Evolutionary conservation across 1,284 basidiomycete species (phyloP).

Genomic region (Macrocystidia cucumis): DNA sequence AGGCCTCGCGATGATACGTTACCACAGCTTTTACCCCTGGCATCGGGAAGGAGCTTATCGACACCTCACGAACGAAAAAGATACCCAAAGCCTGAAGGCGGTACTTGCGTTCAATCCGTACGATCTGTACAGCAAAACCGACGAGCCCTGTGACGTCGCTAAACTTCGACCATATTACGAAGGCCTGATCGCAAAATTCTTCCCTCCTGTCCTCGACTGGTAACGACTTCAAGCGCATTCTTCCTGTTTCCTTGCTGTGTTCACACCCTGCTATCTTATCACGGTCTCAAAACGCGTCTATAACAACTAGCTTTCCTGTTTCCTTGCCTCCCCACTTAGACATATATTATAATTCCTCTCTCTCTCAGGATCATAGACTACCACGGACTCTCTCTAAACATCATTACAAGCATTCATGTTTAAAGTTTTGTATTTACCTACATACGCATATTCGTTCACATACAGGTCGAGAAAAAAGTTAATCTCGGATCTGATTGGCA

Average conservation of each 20-base stretch:
- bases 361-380: too few species aligned
- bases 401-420: too few species aligned
- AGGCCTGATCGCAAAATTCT: slow-evolving; percentile 76
- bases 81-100: slow-evolving; percentile 53
- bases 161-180: slow-evolving; percentile 80
- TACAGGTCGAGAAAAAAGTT: too few species aligned
- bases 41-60: slow-evolving; percentile 79
- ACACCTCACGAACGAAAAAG: slow-evolving; percentile 70
- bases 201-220: slow-evolving; percentile 76
- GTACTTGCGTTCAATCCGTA: slow-evolving; percentile 84
- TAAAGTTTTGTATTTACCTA: too few species aligned
- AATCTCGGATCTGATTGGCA: too few species aligned
- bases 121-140: slow-evolving; percentile 86
- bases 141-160: slow-evolving; percentile 56
- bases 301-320: too few species aligned
- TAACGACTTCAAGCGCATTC: slow-evolving; percentile 21
- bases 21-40: slow-evolving; percentile 96
- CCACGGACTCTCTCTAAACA: too few species aligned
- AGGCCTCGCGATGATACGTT: slow-evolving; percentile 87
- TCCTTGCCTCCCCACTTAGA: too few species aligned
- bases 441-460: too few species aligned
- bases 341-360: too few species aligned
- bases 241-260: slow-evolving; percentile 2
- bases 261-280: slow-evolving; percentile 2
- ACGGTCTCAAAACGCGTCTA: neutral